Conservation (phyloP, 2,329 filamentous ascomycete species). For the Colletotrichum graminicola region DNA sequence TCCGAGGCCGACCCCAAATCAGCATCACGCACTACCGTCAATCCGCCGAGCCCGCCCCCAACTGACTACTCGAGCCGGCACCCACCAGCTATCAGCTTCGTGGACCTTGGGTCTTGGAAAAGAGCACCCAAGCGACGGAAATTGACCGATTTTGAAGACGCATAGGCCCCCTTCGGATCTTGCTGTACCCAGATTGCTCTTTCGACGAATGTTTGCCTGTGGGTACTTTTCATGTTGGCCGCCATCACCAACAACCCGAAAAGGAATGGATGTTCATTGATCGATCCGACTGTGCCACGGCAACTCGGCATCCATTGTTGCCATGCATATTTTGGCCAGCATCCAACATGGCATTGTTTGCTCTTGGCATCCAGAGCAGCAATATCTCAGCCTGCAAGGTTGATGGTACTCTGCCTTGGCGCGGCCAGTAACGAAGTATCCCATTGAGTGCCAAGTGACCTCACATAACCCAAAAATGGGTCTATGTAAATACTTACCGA, state of each 20-base stretch:
- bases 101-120: constrained; percentile 37
- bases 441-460: too few species aligned
- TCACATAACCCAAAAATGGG: too few species aligned
- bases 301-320: constrained; percentile 6
- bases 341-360: neutral
- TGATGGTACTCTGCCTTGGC: neutral
- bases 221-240: constrained; percentile 7
- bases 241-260: constrained; percentile 16
- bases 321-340: neutral
- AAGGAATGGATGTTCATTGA: neutral
- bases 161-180: constrained; percentile 5
- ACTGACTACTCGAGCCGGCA: neutral
- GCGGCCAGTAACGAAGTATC: neutral
- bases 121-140: constrained; percentile 39
- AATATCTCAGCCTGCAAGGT: constrained; percentile 1
- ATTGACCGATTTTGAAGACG: constrained; percentile 35
- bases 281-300: neutral
- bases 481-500: too few species aligned
- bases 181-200: neutral
- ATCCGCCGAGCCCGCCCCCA: neutral
- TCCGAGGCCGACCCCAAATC: constrained; percentile 23
- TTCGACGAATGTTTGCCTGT: neutral
- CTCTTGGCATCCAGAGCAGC: neutral
- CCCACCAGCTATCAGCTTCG: constrained; percentile 21
- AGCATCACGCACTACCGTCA: neutral